Evolutionary conservation across 257 asterid species (phyloP).

Genomic region (Galeopsis tetrahit): DNA sequence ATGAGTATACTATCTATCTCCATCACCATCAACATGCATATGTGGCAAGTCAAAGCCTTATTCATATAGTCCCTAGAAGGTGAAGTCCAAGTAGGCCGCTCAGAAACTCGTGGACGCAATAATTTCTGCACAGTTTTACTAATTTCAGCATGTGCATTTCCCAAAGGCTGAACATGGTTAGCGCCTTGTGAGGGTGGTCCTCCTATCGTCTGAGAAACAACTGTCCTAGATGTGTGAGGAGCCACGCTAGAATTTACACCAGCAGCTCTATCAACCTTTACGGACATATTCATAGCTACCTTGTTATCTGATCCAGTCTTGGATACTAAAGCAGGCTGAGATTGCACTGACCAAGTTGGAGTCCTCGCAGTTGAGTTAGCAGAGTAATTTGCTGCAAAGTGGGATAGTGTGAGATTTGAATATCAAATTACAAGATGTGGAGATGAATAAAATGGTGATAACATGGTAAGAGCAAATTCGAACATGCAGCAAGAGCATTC

Average conservation of each 20-base stretch:
- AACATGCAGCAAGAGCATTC: constrained; percentile 2
- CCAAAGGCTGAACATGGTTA: constrained; percentile 46
- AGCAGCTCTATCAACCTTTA: constrained; percentile 61
- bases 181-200: constrained; percentile 59
- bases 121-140: constrained; percentile 79
- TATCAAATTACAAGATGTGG: constrained; percentile 2
- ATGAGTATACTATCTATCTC: constrained; percentile 79
- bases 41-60: constrained; percentile 75
- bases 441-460: constrained; percentile 31
- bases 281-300: constrained; percentile 53
- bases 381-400: constrained; percentile 56
- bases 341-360: constrained; percentile 80
- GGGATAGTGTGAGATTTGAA: constrained; percentile 28
- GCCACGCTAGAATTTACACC: constrained; percentile 54
- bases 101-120: constrained; percentile 57
- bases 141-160: constrained; percentile 74
- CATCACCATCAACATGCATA: constrained; percentile 57
- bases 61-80: constrained; percentile 95
- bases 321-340: constrained; percentile 56
- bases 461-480: constrained; percentile 13
- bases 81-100: constrained; percentile 74
- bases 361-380: constrained; percentile 57
- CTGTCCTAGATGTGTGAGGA: constrained; percentile 59
- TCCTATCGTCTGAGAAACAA: constrained; percentile 54
- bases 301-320: constrained; percentile 55